A percentile compares a stretch with the other conserved stretches of the same genome.
These are phyloP conservation scores for Candida sanyaensis DNA, from an alignment of 1,139 yeast species.

Conservation along the genomic window DNA sequence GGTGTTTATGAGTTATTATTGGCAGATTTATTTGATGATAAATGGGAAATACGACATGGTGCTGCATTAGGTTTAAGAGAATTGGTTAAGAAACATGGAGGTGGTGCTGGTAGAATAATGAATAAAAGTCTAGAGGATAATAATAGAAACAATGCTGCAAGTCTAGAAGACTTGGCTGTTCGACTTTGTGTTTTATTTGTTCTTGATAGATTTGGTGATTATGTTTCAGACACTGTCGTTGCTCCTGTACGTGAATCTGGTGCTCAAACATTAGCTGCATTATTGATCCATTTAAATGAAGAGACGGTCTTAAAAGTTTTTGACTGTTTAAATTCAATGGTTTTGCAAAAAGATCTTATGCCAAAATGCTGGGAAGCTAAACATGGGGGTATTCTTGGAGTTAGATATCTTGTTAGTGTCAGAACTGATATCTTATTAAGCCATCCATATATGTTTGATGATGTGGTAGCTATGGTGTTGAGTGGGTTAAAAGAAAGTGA, in stretches of 20 bases:
- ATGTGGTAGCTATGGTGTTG: conserved; percentile 80
- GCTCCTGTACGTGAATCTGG: conserved; percentile 98
- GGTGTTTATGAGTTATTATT: conserved; percentile 89
- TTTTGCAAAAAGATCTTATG: conserved; percentile 62
- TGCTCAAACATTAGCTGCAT: conserved; percentile 92
- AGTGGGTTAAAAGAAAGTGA: conserved; percentile 83
- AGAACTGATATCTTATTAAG: conserved; percentile 73
- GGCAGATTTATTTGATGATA: conserved; percentile 78
- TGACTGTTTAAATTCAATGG: conserved; percentile 63
- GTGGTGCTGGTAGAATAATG: conserved; percentile 80
- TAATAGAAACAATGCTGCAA: conserved; percentile 60
- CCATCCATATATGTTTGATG: conserved; percentile 61
- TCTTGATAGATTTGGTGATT: conserved; percentile 94
- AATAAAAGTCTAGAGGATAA: conserved; percentile 66
- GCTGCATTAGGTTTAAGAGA: conserved; percentile 93
- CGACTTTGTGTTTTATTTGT: conserved; percentile 86
- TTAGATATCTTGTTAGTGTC: conserved; percentile 89
- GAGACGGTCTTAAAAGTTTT: conserved; percentile 63
- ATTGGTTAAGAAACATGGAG: conserved; percentile 79
- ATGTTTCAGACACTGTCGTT: conserved; percentile 95
- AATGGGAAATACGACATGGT: conserved; percentile 97
- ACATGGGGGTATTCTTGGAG: conserved; percentile 97
- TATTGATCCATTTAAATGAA: conserved; percentile 66
- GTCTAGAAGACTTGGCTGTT: conserved; percentile 87
- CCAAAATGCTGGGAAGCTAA: conserved; percentile 88